These are phyloP conservation scores for Monosporascus sp. DNA, from an alignment of 2,329 filamentous ascomycete genomes.

Conservation along the genomic window DNA sequence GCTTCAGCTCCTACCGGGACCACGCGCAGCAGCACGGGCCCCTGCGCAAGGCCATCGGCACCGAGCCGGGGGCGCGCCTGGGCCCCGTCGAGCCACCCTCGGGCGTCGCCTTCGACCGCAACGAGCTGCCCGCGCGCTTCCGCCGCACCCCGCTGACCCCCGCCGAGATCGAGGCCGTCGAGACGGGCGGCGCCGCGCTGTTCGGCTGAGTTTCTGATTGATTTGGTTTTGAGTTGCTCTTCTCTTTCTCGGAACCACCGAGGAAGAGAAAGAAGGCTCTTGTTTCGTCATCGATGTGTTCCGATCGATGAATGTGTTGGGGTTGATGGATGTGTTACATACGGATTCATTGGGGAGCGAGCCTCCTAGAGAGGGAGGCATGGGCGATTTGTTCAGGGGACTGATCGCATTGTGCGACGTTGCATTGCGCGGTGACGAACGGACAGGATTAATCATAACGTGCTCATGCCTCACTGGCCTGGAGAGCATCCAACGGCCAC, in stretches of 20 bases:
- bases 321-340: no score
- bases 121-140: slow-evolving; percentile 82
- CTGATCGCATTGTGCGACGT: no score
- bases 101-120: slow-evolving; percentile 83
- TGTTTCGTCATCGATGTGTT: no score
- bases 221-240: not conserved
- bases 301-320: no score
- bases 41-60: slow-evolving; percentile 53
- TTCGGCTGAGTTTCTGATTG: slow-evolving; percentile 33
- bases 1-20: slow-evolving; percentile 72
- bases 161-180: slow-evolving; percentile 90
- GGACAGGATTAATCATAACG: no score
- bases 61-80: slow-evolving; percentile 58
- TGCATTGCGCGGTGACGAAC: no score
- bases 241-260: not conserved
- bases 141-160: slow-evolving; percentile 65
- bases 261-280: no score
- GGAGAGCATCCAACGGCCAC: no score
- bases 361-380: no score
- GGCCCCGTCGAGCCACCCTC: slow-evolving; percentile 65
- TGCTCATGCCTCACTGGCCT: no score
- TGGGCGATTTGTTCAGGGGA: no score
- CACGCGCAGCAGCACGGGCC: slow-evolving; percentile 75
- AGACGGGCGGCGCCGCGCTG: slow-evolving; percentile 76
- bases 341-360: no score